phyloP scores from a whole-genome alignment of 306 rosid species.

The Hippophae tibetana region DNA sequence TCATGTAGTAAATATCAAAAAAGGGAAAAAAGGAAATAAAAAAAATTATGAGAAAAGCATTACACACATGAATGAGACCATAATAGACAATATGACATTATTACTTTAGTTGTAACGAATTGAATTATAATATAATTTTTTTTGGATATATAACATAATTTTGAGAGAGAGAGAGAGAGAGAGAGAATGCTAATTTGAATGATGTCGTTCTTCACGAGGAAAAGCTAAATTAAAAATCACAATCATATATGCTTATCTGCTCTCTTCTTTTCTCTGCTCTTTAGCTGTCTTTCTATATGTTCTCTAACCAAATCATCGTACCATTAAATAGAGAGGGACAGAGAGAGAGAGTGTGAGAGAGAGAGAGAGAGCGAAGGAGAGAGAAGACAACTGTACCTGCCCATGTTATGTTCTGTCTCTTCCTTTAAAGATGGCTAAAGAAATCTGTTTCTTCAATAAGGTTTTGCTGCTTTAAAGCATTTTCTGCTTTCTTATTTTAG shows the following conservation, averaged over 20 bases:
- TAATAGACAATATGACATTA: no score
- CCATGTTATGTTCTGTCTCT: neutral
- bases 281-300: neutral
- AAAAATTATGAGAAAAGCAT: no score
- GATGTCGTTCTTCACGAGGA: constrained; percentile 17
- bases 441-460: constrained; percentile 17
- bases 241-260: neutral
- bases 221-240: neutral
- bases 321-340: neutral
- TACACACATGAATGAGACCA: no score
- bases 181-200: constrained; percentile 7
- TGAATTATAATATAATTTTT: no score
- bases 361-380: neutral
- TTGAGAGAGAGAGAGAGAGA: neutral
- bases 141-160: no score
- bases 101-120: no score
- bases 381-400: neutral
- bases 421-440: constrained; percentile 12
- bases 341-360: neutral
- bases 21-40: no score
- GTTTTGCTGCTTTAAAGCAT: neutral
- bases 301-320: neutral
- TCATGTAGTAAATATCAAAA: no score
- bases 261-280: neutral
- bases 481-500: neutral